These are phyloP conservation scores for Fusarium azukiicola DNA, from an alignment of 2,329 filamentous ascomycete genomes.

Conservation along the genomic window DNA sequence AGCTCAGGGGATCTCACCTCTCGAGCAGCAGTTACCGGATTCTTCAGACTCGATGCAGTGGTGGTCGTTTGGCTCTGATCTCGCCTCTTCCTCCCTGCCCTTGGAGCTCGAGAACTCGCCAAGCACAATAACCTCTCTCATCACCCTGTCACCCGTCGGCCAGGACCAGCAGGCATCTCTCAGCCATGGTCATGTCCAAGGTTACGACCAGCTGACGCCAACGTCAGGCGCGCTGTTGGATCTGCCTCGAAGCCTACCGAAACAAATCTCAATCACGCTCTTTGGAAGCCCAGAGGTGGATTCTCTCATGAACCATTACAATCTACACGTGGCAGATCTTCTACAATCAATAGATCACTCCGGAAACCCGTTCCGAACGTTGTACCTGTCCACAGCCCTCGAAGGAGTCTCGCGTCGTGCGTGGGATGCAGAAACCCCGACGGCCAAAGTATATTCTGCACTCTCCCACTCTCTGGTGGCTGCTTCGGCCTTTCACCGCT, in stretches of 20 bases:
- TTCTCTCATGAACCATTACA: slow-evolving; percentile 35
- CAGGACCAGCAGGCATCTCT: neutral
- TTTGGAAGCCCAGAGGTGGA: slow-evolving; percentile 6
- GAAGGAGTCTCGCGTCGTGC: slow-evolving; percentile 17
- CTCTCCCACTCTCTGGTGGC: slow-evolving; percentile 27
- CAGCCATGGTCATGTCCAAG: neutral
- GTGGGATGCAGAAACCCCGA: slow-evolving; percentile 18
- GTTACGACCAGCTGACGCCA: neutral
- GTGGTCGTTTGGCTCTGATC: neutral
- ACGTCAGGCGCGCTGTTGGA: neutral
- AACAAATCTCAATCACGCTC: neutral
- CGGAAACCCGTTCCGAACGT: slow-evolving; percentile 33
- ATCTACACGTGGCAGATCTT: slow-evolving; percentile 35
- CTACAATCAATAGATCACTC: slow-evolving; percentile 34
- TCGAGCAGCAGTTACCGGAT: neutral
- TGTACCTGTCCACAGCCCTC: slow-evolving; percentile 34
- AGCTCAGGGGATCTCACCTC: neutral
- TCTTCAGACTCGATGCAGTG: neutral
- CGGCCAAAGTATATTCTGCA: slow-evolving; percentile 31
- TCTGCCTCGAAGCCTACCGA: neutral
- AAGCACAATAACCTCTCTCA: neutral
- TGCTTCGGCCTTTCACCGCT: slow-evolving; percentile 1
- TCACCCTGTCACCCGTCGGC: too few species aligned
- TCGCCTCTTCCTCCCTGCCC: too few species aligned
- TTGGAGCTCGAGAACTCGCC: neutral